Evolutionary conservation across 2,329 filamentous ascomycete genomes (phyloP), one percentile per base, ranked within the genome.

Genomic region (Sporothrix curviconia): DNA sequence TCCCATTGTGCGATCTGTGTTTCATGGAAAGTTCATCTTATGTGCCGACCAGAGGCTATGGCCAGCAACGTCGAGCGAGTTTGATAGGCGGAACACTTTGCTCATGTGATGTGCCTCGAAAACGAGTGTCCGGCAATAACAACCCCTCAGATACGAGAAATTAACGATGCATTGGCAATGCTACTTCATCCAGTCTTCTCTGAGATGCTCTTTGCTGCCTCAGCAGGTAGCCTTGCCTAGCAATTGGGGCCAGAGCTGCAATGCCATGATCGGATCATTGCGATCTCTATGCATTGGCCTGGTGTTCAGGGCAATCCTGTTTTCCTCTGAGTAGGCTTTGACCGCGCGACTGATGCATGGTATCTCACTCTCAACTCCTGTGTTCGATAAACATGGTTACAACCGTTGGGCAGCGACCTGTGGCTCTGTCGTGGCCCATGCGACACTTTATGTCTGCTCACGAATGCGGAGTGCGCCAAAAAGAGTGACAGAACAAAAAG

Each of bases 181-280:
- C 14, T 12, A 36, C 22, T 12, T 40, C 36, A 14, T 55, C 40
- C 17, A 34, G 25, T 55, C 8, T 44, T 25, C 36, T 22, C 19
- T 24, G 19, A 43, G 12, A 14, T 7, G 50, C 50, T 52, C 24
- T 40, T 51, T 51, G 15, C 47, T 37, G 44, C 19, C 14, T 19
- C 11, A 7, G 17, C 22, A 25, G 32, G n/a, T 37, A 25, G 3
- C 9, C 22, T 37, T 7, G n/a, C 19, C 47, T 30, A 37, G 12
- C 32, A 25, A 3, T 34, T 15, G 28, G 30, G 44, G 17, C 28
- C 17, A 34, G 30, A 34, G 15, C 17, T 3, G 4, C 30, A 55
- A 46, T 46, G 52, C 37, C 52, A 55, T 55, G 40, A 46, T 43
- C 52, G 12, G 52, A 46, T 46, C 40, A 15, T 37, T 36, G 39